Conservation (phyloP, 345 rosid genomes). For the Aethionema arabicum region DNA sequence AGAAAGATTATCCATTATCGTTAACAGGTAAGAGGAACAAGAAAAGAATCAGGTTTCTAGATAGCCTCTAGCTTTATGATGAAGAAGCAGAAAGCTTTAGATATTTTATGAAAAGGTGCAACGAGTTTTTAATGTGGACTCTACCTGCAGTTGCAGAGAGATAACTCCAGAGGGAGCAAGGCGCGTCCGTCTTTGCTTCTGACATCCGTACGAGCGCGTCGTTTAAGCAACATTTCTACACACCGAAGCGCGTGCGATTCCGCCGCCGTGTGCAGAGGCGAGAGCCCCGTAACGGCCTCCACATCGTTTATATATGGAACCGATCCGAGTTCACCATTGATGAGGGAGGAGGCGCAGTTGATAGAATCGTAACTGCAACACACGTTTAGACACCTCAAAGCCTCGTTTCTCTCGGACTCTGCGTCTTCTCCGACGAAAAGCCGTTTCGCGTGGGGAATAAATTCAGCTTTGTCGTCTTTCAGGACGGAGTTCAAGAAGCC, state of each 20-base stretch:
- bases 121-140: constrained; percentile 24
- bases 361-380: constrained; percentile 63
- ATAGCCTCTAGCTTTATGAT: constrained; percentile 28
- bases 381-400: constrained; percentile 47
- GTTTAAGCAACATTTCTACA: constrained; percentile 59
- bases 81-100: constrained; percentile 21
- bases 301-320: constrained; percentile 55
- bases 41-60: constrained; percentile 22
- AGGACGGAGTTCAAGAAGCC: constrained; percentile 40
- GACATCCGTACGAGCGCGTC: constrained; percentile 71
- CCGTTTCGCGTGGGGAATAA: constrained; percentile 34
- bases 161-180: constrained; percentile 63
- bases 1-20: background rate
- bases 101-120: constrained; percentile 12
- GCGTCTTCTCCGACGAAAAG: constrained; percentile 28
- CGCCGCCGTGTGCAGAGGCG: constrained; percentile 71
- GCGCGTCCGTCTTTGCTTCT: constrained; percentile 59
- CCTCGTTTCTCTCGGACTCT: constrained; percentile 34
- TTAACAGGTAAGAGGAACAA: background rate
- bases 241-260: constrained; percentile 60
- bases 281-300: constrained; percentile 37
- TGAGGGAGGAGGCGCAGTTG: constrained; percentile 52
- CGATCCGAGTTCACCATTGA: constrained; percentile 59
- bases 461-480: constrained; percentile 47
- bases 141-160: constrained; percentile 57